These are phyloP conservation scores for Corchorus olitorius DNA, from an alignment of 345 rosid species.

Conservation along the genomic window DNA sequence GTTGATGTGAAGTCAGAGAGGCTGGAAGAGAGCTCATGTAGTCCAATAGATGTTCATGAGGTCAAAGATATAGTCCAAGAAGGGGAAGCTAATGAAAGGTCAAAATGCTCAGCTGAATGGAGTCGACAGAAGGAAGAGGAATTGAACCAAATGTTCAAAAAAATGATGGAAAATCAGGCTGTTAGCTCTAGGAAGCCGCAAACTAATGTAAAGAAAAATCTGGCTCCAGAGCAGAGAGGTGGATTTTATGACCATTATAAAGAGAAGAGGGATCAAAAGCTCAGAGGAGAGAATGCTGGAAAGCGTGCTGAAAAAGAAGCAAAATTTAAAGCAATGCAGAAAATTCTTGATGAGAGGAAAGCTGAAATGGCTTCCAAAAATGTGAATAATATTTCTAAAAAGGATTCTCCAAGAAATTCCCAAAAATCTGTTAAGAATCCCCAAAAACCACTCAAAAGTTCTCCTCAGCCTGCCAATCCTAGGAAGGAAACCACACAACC, in stretches of 20 bases:
- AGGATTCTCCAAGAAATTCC: constrained; percentile 32
- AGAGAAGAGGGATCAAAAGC: constrained; percentile 61
- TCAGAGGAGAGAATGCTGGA: constrained; percentile 55
- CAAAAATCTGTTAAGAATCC: constrained; percentile 38
- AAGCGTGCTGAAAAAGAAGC: constrained; percentile 54
- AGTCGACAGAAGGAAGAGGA: constrained; percentile 55
- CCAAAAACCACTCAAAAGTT: constrained; percentile 31
- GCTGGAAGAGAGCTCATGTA: constrained; percentile 27
- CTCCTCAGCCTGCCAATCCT: constrained; percentile 40
- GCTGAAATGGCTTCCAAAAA: constrained; percentile 46
- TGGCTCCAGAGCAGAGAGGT: constrained; percentile 47
- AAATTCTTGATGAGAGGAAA: constrained; percentile 50
- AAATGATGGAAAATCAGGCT: constrained; percentile 44
- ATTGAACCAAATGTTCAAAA: constrained; percentile 53
- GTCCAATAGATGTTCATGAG: constrained; percentile 27
- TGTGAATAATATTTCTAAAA: constrained; percentile 40
- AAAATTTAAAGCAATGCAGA: constrained; percentile 50
- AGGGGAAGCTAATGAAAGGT: constrained; percentile 37
- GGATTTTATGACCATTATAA: constrained; percentile 59
- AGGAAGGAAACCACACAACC: constrained; percentile 44
- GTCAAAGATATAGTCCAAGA: constrained; percentile 23
- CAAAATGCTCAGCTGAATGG: constrained; percentile 49
- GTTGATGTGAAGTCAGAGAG: constrained; percentile 29
- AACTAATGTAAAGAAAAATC: constrained; percentile 31
- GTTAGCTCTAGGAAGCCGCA: constrained; percentile 26